A percentile compares a stretch with the other conserved stretches of the same genome.
These are phyloP conservation scores for Choanephora cucurbitarum DNA, from an alignment of 371 early-diverging fungal species.

Conservation along the genomic window DNA sequence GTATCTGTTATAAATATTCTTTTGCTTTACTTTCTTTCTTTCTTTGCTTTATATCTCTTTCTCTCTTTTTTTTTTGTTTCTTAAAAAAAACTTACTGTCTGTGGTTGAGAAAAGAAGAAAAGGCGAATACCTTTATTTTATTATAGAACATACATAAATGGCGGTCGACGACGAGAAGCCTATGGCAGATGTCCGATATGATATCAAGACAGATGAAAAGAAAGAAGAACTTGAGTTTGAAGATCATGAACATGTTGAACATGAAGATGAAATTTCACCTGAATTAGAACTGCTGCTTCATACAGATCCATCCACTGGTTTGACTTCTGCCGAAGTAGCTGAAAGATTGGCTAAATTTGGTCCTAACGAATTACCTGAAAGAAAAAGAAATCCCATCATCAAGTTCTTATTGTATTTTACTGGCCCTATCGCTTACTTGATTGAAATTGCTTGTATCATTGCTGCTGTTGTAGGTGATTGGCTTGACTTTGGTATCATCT, in stretches of 20 bases:
- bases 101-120: not conserved
- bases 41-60: not conserved
- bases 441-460: slow-evolving; percentile 79
- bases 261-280: slow-evolving; percentile 65
- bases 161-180: slow-evolving; percentile 53
- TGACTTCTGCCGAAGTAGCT: slow-evolving; percentile 57
- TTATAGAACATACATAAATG: slow-evolving; percentile 16
- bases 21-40: not conserved
- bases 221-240: slow-evolving; percentile 29
- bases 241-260: slow-evolving; percentile 36
- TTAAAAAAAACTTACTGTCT: not conserved
- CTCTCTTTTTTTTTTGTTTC: not conserved
- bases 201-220: slow-evolving; percentile 21
- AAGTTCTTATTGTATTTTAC: slow-evolving; percentile 90
- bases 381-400: slow-evolving; percentile 76
- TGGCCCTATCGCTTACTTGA: slow-evolving; percentile 87
- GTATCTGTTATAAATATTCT: not conserved
- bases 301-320: slow-evolving; percentile 64
- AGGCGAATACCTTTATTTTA: not conserved
- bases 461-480: slow-evolving; percentile 75
- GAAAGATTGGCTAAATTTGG: slow-evolving; percentile 65
- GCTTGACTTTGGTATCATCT: slow-evolving; percentile 87
- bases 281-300: slow-evolving; percentile 72
- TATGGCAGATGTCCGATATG: slow-evolving; percentile 7
- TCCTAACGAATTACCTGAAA: slow-evolving; percentile 75